A percentile compares a stretch with the other conserved stretches of the same genome.
Conservation (phyloP, 345 rosid species). For the Camelina hispida region DNA sequence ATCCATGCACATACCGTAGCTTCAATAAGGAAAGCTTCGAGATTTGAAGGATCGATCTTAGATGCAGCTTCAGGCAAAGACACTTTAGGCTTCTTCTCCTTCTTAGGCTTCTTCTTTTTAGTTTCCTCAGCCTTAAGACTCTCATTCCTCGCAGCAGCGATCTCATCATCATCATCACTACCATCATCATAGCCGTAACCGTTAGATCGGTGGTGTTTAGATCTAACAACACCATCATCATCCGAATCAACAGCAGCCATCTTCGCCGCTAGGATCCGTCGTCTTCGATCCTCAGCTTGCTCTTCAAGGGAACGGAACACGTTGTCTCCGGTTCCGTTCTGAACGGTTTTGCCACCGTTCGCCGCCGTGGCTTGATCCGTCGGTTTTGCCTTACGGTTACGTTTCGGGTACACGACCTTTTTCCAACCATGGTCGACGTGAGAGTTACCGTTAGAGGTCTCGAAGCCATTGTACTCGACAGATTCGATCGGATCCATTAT, state of each 20-base stretch:
- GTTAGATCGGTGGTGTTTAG: slow-evolving; percentile 48
- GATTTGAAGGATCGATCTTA: slow-evolving; percentile 62
- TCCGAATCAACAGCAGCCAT: slow-evolving; percentile 39
- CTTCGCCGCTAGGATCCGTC: slow-evolving; percentile 51
- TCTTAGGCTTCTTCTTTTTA: slow-evolving; percentile 58
- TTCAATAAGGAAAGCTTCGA: slow-evolving; percentile 58
- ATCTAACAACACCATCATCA: slow-evolving; percentile 36
- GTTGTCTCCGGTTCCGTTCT: slow-evolving; percentile 46
- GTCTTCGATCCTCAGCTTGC: slow-evolving; percentile 60
- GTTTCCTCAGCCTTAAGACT: slow-evolving; percentile 44
- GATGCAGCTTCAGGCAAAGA: slow-evolving; percentile 67
- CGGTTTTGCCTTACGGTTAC: slow-evolving; percentile 58
- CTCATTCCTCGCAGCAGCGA: slow-evolving; percentile 35
- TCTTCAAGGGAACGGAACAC: slow-evolving; percentile 59
- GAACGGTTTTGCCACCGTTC: slow-evolving; percentile 34
- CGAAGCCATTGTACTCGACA: slow-evolving; percentile 46
- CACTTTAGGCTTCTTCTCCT: slow-evolving; percentile 76
- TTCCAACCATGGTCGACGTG: slow-evolving; percentile 74
- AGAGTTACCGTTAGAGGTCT: slow-evolving; percentile 39
- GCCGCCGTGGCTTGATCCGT: slow-evolving; percentile 46
- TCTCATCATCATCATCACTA: slow-evolving; percentile 52
- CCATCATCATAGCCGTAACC: slow-evolving; percentile 45
- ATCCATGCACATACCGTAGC: slow-evolving; percentile 43
- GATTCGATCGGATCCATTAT: slow-evolving; percentile 46
- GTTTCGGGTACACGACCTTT: slow-evolving; percentile 70